Evolutionary conservation across 1,284 basidiomycete species (phyloP).

Genomic region (Veloboletus limbatus): DNA sequence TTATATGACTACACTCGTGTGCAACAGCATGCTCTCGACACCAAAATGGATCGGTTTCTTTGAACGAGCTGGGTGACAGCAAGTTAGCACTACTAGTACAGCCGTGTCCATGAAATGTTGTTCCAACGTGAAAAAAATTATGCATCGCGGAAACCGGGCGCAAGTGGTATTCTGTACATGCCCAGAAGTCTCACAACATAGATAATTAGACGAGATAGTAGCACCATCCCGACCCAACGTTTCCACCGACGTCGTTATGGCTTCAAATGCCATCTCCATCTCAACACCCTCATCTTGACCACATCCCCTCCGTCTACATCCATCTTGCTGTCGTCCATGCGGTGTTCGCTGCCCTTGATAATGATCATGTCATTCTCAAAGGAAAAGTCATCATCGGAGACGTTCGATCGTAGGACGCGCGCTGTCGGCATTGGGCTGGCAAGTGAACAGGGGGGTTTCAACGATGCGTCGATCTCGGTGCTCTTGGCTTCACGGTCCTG

Average conservation of each 20-base stretch:
- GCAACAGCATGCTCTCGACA: constrained; percentile 22
- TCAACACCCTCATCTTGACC: constrained; percentile 24
- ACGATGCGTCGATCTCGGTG: background rate
- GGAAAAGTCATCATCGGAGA: constrained; percentile 20
- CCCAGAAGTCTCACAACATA: constrained; percentile 12
- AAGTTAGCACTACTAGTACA: too few relatives aligned
- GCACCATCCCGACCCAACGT: too few relatives aligned
- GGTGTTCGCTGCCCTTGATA: constrained; percentile 12
- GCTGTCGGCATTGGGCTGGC: background rate
- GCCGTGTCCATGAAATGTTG: too few relatives aligned
- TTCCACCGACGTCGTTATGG: too few relatives aligned
- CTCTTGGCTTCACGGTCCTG: background rate
- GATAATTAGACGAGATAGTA: constrained; percentile 21
- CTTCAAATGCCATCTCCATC: constrained; percentile 27
- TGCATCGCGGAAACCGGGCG: background rate
- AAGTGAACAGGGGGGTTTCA: background rate
- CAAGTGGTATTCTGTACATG: constrained; percentile 12
- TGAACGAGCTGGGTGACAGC: too few relatives aligned
- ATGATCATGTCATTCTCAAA: constrained; percentile 24
- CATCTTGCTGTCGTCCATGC: constrained; percentile 11
- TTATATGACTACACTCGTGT: constrained; percentile 26
- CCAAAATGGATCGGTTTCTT: constrained; percentile 21
- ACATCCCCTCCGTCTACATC: constrained; percentile 10
- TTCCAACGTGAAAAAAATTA: background rate
- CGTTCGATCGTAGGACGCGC: constrained; percentile 20